Base-by-base conservation (phyloP, 1,284 basidiomycete species). In the Ustilago bromivora region DNA sequence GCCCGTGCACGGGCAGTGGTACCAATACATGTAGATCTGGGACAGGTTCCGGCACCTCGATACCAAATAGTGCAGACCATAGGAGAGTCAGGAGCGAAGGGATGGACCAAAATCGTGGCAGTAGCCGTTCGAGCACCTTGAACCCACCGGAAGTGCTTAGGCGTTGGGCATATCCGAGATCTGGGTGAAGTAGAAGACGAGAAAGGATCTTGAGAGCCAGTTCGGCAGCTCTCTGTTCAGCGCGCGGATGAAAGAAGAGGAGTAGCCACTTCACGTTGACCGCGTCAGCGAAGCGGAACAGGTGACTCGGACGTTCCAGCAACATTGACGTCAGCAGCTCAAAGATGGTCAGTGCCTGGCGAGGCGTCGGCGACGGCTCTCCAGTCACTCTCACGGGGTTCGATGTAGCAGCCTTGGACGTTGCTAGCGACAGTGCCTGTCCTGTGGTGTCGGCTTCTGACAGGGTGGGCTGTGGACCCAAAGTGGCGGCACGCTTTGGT, bases 141-240 rank as follows among this genome's bases (percentile, higher is more conserved):
- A 93, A 87, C 0, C 94, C 93, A 1, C 94, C 89, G 0, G 90
- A 88, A 12, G 90, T 87, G 9, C 89, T 89, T 82, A 95, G 92
- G 75, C 90, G 91, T 40, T 81, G 63, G 32, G 72, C 71, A 51
- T 74, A 75, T 28, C 61, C 49, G n/a, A 72, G 56, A 11, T 66
- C 61, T 2, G 60, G 57, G 34, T 58, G 49, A 3, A 55, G 51
- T 40, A 83, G 61, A 13, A 84, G 76, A 13, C 57, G 51, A 12
- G 58, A 61, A 2, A 83, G 57, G 10, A 85, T 65, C n/a, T 66
- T 56, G 4, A 85, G 58, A 0, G 82, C 64, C 19, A 72, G 61
- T 11, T 61, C 69, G 23, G 69, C 77, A 3, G 78, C 70, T 43
- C 65, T 47, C 0, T 38, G 59, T 54, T 81, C 69, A 9, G 82